A percentile compares a stretch with the other conserved stretches of the same genome.
Evolutionary conservation across 352 stramenopile species (phyloP).

Genomic region (Phytopythium cucurbitacearum): DNA sequence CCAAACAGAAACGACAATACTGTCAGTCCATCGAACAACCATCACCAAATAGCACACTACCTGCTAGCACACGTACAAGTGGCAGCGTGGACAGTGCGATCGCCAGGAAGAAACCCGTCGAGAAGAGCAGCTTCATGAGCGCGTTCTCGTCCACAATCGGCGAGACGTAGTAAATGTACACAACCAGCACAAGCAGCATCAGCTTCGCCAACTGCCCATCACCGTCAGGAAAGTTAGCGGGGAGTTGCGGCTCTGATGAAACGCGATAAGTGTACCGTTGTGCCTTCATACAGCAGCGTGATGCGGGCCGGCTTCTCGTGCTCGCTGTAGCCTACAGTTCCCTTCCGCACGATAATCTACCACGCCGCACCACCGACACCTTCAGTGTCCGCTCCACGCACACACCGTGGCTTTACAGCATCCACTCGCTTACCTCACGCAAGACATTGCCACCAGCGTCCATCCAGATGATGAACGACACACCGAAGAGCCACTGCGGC

Average conservation of each 20-base stretch:
- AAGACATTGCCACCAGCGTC: slow-evolving; percentile 59
- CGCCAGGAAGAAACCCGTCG: slow-evolving; percentile 65
- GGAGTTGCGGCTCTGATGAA: neutral
- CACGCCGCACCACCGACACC: slow-evolving; percentile 7
- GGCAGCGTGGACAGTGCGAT: slow-evolving; percentile 52
- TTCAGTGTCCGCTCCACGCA: neutral
- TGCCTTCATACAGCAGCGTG: slow-evolving; percentile 66
- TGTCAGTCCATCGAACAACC: no score
- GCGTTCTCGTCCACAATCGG: slow-evolving; percentile 48
- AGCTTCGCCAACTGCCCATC: slow-evolving; percentile 48
- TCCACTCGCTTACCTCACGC: slow-evolving; percentile 22
- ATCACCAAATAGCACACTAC: neutral
- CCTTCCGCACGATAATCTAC: slow-evolving; percentile 47
- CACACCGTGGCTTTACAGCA: neutral
- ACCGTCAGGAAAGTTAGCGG: neutral
- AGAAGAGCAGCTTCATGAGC: slow-evolving; percentile 47
- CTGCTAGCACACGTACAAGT: slow-evolving; percentile 24
- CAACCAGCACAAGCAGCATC: slow-evolving; percentile 58
- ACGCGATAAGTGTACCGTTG: slow-evolving; percentile 19
- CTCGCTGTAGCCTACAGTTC: slow-evolving; percentile 53
- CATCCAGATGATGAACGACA: slow-evolving; percentile 77
- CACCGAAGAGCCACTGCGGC: slow-evolving; percentile 64
- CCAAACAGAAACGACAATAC: slow-evolving; percentile 7
- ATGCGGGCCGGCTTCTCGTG: slow-evolving; percentile 52
- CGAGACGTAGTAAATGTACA: slow-evolving; percentile 74